Evolutionary conservation across 1,284 basidiomycete species (phyloP), one percentile per base, ranked within the genome.

Genomic region (Trichosporon ovoides): DNA sequence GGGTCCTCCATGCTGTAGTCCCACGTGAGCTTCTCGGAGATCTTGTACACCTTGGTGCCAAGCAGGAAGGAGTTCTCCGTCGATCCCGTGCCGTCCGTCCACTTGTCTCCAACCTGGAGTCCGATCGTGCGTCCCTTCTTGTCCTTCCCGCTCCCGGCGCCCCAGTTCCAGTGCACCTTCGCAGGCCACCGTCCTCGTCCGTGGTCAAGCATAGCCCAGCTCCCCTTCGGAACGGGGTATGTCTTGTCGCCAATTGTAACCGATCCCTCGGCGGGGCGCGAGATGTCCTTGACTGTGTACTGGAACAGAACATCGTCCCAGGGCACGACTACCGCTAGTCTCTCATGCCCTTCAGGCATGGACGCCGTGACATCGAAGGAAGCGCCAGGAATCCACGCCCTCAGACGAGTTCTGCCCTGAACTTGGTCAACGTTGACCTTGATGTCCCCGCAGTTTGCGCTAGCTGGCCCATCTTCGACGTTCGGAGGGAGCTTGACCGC

Each of bases 231-330:
- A 9, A 53, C 19, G 1, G 12, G 6, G 24, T 38, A 35, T 12
- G 16, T 24, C 22, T 18, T 11, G 14, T 52, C 60, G 3, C 37
- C 54, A 6, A 62, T 14, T 12, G 38, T 43, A 5, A 62, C 16
- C 10, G 19, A 36, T 1, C 60, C 60, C 14, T 46, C 38, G 6
- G 60, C 57, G 19, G 57, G 60, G 13, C 57, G 57, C 16, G 34
- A 48, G 12, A 62, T 52, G 52, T 62, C 57, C 48, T 62, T 62
- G 40, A 62, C 57, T 0, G 60, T 62, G 48, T 62, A 58, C 57
- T 62, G 60, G 57, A 62, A 62, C 46, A 58, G 35, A 1, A 34
- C 34, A 16, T 58, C 55, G 22, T 48, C 40, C 60, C 60, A 62
- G 24, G 59, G 59, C n/a, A 61, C 57, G 13, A 58, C 57, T 28